Base-by-base conservation (phyloP, 1,284 basidiomycete species). In the Meripilus lineatus region DNA sequence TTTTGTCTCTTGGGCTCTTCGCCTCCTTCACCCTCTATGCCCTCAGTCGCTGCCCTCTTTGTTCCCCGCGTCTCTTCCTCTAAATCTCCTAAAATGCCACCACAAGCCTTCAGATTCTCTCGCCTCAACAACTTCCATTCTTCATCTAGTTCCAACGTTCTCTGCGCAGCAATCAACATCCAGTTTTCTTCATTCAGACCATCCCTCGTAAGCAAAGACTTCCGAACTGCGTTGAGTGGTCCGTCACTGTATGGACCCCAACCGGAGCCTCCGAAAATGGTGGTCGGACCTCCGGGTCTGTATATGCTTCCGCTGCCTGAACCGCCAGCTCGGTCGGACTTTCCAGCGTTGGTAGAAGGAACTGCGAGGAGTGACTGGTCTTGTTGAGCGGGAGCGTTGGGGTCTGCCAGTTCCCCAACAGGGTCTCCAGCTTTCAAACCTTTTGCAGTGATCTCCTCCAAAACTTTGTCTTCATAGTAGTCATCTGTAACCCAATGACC, bases 401-500 rank as follows among this genome's bases (percentile, higher is more conserved):
- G 82, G 46, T 92, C 88, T n/a, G 81, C 77, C 2, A 88, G 76
- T 38, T 93, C 91, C 18, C 86, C 85, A 2, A 90, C 88, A 8
- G 68, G 73, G 34, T 89, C 82, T 6, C 86, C 84, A 0, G 91
- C 72, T 55, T 84, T 81, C 50, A 86, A 72, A 6, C 88, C 89
- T 26, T 79, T 78, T 30, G 74, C 75, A 3, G 77, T 74, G 53
- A 87, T 84, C 42, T 89, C 84, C 45, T 75, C 79, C 1, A 85
- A 72, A 0, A 78, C 80, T 45, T 84, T 84, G 33, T 84, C 85
- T 67, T 96, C 92, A 66, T 93, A 92, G 66, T 99, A 99, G 68
- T 99, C 95, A 60, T 99, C 95, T 15, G 81, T 77, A 2, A 98
- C 84, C 79, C 90, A 92, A 57, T 81, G 77, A 3, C 94, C 95